A percentile compares a stretch with the other conserved stretches of the same genome.
These are phyloP conservation scores for Olyra latifolia DNA, from an alignment of 176 grass and related monocot species.

Conservation along the genomic window DNA sequence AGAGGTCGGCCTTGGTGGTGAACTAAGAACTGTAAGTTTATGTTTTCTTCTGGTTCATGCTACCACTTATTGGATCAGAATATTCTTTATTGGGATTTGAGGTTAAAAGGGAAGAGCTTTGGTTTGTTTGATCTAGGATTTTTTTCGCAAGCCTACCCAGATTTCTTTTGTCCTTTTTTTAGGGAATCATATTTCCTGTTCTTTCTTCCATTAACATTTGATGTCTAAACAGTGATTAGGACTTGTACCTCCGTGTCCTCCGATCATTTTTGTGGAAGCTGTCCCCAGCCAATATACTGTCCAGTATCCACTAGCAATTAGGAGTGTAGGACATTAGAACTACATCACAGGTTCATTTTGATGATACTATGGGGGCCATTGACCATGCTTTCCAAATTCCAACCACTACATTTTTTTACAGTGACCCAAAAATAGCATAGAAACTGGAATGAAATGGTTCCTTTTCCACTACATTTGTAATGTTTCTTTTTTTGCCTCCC, in stretches of 20 bases:
- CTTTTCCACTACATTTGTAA: neutral
- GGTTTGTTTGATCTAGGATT: neutral
- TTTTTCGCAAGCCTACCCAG: neutral
- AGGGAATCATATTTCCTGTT: neutral
- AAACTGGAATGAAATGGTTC: neutral
- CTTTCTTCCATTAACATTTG: neutral
- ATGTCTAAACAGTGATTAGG: neutral
- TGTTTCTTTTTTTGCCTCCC: slow-evolving; percentile 8
- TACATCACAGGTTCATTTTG: neutral
- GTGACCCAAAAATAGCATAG: neutral
- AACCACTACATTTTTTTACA: neutral
- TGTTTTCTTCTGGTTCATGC: slow-evolving; percentile 17
- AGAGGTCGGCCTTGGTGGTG: slow-evolving; percentile 84
- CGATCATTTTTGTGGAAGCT: neutral
- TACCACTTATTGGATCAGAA: neutral
- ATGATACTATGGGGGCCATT: neutral
- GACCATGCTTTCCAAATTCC: neutral
- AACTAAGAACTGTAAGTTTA: slow-evolving; percentile 77
- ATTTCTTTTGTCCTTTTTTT: neutral
- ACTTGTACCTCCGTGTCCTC: neutral
- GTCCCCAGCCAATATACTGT: slow-evolving; percentile 4
- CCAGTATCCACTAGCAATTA: neutral
- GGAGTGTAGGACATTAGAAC: neutral
- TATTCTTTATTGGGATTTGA: slow-evolving; percentile 12
- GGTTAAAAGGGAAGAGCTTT: neutral